Conservation (phyloP, 2,329 filamentous ascomycete species). For the Sporothrix protearum region DNA sequence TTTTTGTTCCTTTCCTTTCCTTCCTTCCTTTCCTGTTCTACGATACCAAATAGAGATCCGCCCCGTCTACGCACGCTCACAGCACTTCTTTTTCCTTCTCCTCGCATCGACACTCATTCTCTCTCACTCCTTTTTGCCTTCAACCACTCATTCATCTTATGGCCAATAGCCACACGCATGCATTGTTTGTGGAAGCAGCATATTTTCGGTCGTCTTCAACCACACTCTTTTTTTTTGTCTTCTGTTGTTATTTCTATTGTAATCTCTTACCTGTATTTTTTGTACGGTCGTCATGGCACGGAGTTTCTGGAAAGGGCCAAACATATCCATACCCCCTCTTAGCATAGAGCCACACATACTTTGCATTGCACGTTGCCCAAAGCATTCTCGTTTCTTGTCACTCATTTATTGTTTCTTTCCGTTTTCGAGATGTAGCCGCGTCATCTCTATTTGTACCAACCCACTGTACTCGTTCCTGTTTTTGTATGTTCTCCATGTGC, state of each 20-base stretch:
- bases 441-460: neutral
- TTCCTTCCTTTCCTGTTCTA: constrained; percentile 1
- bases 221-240: constrained; percentile 7
- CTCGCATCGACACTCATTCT: neutral
- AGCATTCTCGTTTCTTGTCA: neutral
- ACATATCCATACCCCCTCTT: neutral
- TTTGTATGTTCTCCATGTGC: neutral
- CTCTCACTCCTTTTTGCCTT: neutral
- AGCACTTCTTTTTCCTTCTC: neutral
- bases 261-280: neutral
- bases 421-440: too few species aligned
- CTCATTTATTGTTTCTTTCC: neutral
- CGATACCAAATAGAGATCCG: constrained; percentile 16
- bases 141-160: too few species aligned
- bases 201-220: neutral
- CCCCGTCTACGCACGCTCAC: neutral
- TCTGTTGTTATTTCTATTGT: neutral
- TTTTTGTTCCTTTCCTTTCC: neutral
- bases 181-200: neutral
- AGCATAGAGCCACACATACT: neutral
- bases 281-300: neutral
- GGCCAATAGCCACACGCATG: too few species aligned
- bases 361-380: neutral
- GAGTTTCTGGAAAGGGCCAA: neutral
- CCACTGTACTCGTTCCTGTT: neutral